Percentiles rank a stretch among this genome's conserved stretches.
phyloP scores from a whole-genome alignment of 805 yeast genomes.

The Metschnikowia proteae region DNA sequence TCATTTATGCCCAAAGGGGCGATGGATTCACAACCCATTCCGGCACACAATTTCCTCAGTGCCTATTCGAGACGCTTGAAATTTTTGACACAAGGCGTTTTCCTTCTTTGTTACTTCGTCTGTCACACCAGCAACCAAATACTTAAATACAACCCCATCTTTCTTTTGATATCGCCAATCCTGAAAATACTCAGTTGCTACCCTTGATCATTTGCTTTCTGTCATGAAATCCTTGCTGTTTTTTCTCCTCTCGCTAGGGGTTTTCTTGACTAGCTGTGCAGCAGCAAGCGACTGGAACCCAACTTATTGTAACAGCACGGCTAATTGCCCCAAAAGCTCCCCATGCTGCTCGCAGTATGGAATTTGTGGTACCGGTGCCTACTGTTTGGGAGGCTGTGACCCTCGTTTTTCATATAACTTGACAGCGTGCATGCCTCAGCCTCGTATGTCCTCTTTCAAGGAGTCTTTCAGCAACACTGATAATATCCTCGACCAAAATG shows the following conservation, averaged over 20 bases:
- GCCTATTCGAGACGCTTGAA: not conserved
- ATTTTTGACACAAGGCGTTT: not conserved
- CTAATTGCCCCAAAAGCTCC: slow-evolving; percentile 64
- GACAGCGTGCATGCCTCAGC: slow-evolving; percentile 82
- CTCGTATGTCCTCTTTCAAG: slow-evolving; percentile 54
- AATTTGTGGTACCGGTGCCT: slow-evolving; percentile 69
- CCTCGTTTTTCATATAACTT: slow-evolving; percentile 62
- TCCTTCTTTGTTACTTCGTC: not conserved
- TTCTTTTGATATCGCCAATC: too few species aligned
- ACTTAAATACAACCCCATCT: not conserved
- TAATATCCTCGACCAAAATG: slow-evolving; percentile 22
- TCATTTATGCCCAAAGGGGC: not conserved
- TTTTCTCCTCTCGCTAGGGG: slow-evolving; percentile 2
- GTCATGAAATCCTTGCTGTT: slow-evolving; percentile 10
- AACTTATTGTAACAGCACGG: slow-evolving; percentile 47
- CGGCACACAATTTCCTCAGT: slow-evolving; percentile 1
- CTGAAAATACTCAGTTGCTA: too few species aligned
- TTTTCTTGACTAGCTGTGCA: slow-evolving; percentile 8
- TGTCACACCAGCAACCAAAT: not conserved
- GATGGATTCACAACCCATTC: not conserved
- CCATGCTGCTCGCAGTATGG: slow-evolving; percentile 90
- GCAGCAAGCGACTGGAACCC: slow-evolving; percentile 9
- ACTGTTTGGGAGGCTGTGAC: slow-evolving; percentile 87
- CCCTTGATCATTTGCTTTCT: not conserved
- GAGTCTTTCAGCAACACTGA: slow-evolving; percentile 40